Evolutionary conservation across 441 rosid genomes (phyloP).

Genomic region (Bruguiera hainesii): DNA sequence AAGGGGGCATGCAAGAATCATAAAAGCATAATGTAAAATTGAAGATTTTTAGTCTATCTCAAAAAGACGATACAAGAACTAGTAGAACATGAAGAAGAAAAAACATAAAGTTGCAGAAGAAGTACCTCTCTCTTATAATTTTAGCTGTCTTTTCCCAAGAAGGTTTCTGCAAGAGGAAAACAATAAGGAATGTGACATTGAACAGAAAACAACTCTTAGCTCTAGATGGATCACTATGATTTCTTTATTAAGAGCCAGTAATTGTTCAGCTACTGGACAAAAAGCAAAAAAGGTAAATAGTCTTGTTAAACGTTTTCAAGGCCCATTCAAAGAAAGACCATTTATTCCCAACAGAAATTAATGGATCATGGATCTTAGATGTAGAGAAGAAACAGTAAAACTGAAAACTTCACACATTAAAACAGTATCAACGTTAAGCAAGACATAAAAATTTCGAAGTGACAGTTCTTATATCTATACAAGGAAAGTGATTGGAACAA

Average conservation of each 20-base stretch:
- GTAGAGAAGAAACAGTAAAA: too few species aligned
- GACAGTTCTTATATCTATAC: too few species aligned
- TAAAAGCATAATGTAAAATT: constrained; percentile 14
- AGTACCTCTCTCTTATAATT: constrained; percentile 74
- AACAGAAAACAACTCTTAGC: constrained; percentile 14
- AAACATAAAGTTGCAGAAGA: background rate
- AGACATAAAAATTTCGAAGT: too few species aligned
- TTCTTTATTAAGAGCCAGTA: background rate
- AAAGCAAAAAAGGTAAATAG: background rate
- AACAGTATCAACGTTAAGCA: too few species aligned
- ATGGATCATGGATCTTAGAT: too few species aligned
- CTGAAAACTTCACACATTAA: too few species aligned
- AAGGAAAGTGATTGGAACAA: too few species aligned
- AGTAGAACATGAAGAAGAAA: background rate
- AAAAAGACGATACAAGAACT: background rate
- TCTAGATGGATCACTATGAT: background rate
- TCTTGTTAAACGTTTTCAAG: background rate
- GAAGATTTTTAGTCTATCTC: background rate
- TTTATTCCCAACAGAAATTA: too few species aligned
- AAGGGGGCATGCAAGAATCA: constrained; percentile 17
- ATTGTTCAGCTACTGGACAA: background rate
- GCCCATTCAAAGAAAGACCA: background rate
- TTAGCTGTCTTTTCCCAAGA: constrained; percentile 95
- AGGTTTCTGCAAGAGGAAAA: constrained; percentile 63
- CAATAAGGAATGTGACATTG: constrained; percentile 6